Base-by-base conservation (phyloP, 352 stramenopile genomes). In the Elongisporangium prolatum region DNA sequence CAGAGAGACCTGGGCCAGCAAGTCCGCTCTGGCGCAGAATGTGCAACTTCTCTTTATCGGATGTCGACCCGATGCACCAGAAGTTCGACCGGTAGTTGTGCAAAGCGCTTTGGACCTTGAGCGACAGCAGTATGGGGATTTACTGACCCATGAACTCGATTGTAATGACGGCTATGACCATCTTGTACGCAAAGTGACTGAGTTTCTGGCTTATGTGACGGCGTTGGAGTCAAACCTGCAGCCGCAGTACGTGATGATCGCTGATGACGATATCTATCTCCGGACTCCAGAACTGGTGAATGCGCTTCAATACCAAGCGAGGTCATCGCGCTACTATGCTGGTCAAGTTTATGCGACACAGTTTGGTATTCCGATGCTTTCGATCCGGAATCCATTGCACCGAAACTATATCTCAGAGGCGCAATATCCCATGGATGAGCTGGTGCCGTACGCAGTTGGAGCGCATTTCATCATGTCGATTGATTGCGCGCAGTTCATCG, bases 241-340 rank as follows among this genome's bases (percentile, higher is more conserved):
- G 7, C 49, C 59, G 28, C 50, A 63, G 38, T 87, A 81, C 57
- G 21, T 86, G 10, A 80, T 87, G 71, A 73, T 87, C 3, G 62
- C 60, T 18, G 77, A 87, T 54, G 77, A 87, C 54, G 76, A 86
- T 51, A 60, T 87, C 21, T 86, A 84, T 49, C 52, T 87, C 17
- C 66, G 66, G 21, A 59, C 80, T 9, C 65, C 73, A n/a, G 56
- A 69, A 48, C 55, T 83, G 8, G 3, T 49, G 3, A 40, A 50
- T 34, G 2, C 63, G 59, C 14, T 14, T 51, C 20, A 67, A 8
- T 24, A 63, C 47, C 51, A 64, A 56, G 57, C 38, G 20, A 20
- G 25, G 58, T 3, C 11, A 14, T 4, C 47, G 20, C 20, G 21
- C 5, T 64, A 64, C 40, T 72, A 71, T 51, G 57, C 64, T 54